Evolutionary conservation across 352 stramenopile genomes (phyloP).

Genomic region (Ochromonadaceae sp.): DNA sequence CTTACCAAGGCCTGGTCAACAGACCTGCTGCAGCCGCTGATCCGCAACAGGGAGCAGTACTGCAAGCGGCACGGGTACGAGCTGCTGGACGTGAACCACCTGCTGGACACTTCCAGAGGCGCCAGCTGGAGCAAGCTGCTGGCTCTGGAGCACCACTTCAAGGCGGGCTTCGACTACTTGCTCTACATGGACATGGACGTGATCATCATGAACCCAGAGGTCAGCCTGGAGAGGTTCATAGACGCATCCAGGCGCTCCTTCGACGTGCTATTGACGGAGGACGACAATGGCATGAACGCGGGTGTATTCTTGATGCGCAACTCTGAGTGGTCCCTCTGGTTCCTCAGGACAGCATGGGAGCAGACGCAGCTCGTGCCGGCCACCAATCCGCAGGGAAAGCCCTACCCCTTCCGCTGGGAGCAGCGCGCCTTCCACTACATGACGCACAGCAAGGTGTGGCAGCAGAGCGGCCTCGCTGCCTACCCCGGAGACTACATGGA

Average conservation of each 20-base stretch:
- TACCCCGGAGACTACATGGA: slow-evolving; percentile 16
- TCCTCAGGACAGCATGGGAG: slow-evolving; percentile 29
- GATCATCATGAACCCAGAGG: slow-evolving; percentile 29
- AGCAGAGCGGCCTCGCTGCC: neutral
- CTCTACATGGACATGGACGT: slow-evolving; percentile 33
- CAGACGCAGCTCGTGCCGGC: slow-evolving; percentile 22
- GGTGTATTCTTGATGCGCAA: slow-evolving; percentile 30
- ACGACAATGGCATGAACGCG: slow-evolving; percentile 28
- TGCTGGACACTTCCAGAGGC: slow-evolving; percentile 22
- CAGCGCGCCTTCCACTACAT: slow-evolving; percentile 35
- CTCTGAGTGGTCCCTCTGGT: slow-evolving; percentile 23
- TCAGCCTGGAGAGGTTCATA: slow-evolving; percentile 25
- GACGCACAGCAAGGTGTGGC: slow-evolving; percentile 19
- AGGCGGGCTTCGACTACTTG: slow-evolving; percentile 25
- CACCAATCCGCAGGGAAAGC: neutral
- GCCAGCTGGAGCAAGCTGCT: slow-evolving; percentile 29
- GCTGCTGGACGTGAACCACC: slow-evolving; percentile 20
- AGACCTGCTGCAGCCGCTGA: slow-evolving; percentile 10
- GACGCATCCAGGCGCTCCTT: slow-evolving; percentile 3
- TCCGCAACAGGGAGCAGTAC: slow-evolving; percentile 28
- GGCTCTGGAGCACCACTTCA: slow-evolving; percentile 23
- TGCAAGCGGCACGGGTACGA: slow-evolving; percentile 23
- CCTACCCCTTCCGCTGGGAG: slow-evolving; percentile 29
- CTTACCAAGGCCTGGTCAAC: slow-evolving; percentile 3
- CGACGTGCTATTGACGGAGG: slow-evolving; percentile 24